phyloP scores from a whole-genome alignment of 2,329 filamentous ascomycete species.

The Leptographium galeiforme region DNA sequence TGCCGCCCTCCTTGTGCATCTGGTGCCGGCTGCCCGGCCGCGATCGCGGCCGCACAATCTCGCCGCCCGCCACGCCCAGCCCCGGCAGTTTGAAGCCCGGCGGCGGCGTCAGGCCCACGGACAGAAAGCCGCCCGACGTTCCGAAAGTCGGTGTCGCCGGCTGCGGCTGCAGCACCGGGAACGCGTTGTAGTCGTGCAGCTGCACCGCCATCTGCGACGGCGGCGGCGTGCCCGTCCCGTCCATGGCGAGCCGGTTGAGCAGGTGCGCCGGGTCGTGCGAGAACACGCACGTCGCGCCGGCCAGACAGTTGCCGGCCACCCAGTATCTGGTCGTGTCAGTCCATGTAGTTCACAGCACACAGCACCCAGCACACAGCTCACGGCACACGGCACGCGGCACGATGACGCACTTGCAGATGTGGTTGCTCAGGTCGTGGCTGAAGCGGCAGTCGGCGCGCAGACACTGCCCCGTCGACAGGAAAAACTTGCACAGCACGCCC shows the following conservation, averaged over 20 bases:
- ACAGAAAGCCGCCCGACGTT: slow-evolving; percentile 36
- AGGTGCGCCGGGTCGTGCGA: slow-evolving; percentile 87
- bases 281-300: slow-evolving; percentile 88
- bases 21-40: slow-evolving; percentile 75
- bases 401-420: slow-evolving; percentile 88
- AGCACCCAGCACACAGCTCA: too few species aligned
- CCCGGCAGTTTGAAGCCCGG: slow-evolving; percentile 49
- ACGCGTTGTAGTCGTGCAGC: slow-evolving; percentile 71
- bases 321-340: slow-evolving; percentile 55
- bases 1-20: slow-evolving; percentile 25
- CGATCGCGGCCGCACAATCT: slow-evolving; percentile 60
- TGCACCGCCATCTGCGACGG: slow-evolving; percentile 48
- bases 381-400: neutral
- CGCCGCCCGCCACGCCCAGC: slow-evolving; percentile 22
- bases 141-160: slow-evolving; percentile 38
- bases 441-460: slow-evolving; percentile 92
- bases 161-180: slow-evolving; percentile 64
- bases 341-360: neutral
- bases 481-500: slow-evolving; percentile 93
- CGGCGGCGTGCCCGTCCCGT: slow-evolving; percentile 54
- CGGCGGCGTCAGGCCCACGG: slow-evolving; percentile 48
- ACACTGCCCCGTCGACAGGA: slow-evolving; percentile 88
- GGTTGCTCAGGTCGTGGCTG: slow-evolving; percentile 88
- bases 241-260: slow-evolving; percentile 66
- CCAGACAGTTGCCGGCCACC: slow-evolving; percentile 89